phyloP scores from a whole-genome alignment of 345 rosid species.

The Nephelium lappaceum region DNA sequence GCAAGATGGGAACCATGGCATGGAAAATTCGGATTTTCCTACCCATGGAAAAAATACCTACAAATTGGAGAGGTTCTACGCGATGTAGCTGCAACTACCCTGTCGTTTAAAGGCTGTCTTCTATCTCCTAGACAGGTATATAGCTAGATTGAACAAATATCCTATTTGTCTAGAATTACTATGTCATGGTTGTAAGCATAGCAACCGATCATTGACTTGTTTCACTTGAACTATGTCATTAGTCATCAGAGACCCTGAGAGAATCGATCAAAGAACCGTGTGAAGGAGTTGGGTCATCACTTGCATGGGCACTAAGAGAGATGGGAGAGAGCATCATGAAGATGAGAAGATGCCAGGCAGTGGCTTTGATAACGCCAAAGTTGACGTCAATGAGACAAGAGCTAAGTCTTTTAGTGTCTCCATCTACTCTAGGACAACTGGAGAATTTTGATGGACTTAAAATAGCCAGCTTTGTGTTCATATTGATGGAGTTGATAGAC shows the following conservation, averaged over 20 bases:
- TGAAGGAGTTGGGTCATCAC: conserved; percentile 34
- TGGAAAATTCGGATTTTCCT: conserved; percentile 69
- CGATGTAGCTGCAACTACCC: conserved; percentile 42
- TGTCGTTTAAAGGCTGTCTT: conserved; percentile 48
- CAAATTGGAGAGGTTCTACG: conserved; percentile 62
- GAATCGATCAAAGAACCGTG: conserved; percentile 49
- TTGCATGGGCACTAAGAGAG: conserved; percentile 52
- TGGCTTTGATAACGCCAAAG: conserved; percentile 32
- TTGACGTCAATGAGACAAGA: conserved; percentile 49
- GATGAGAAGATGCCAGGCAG: conserved; percentile 48
- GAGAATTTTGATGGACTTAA: conserved; percentile 42
- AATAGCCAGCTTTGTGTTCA: conserved; percentile 48
- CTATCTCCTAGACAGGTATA: conserved; percentile 44
- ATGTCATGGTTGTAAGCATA: neutral
- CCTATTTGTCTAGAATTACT: neutral
- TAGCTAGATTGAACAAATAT: neutral
- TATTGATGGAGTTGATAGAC: conserved; percentile 47
- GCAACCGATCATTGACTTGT: neutral
- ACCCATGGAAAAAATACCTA: conserved; percentile 79
- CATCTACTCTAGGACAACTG: conserved; percentile 11
- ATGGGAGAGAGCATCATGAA: conserved; percentile 55
- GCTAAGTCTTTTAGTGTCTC: conserved; percentile 29
- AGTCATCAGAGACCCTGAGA: conserved; percentile 29
- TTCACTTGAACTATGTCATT: neutral
- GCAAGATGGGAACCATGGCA: conserved; percentile 99